A percentile compares a stretch with the other conserved stretches of the same genome.
These are phyloP conservation scores for Alternaria sp. DNA, from an alignment of 2,329 filamentous ascomycete species.

Conservation along the genomic window DNA sequence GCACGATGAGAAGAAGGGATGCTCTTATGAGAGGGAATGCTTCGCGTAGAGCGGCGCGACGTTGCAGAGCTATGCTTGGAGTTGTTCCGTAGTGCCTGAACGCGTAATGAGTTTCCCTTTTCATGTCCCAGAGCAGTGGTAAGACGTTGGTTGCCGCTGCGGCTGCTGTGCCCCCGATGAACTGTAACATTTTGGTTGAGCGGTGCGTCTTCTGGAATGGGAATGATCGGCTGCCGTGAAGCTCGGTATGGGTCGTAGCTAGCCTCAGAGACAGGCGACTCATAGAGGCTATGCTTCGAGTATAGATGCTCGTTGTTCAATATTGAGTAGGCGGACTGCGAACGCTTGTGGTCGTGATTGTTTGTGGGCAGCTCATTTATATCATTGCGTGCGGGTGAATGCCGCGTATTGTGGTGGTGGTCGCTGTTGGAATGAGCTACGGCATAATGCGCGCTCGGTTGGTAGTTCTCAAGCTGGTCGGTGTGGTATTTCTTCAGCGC, in stretches of 20 bases:
- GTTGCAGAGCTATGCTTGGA: constrained; percentile 44
- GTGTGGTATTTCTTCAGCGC: constrained; percentile 83
- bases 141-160: constrained; percentile 47
- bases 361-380: constrained; percentile 47
- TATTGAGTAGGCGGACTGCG: constrained; percentile 65
- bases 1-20: constrained; percentile 42
- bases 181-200: constrained; percentile 74
- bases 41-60: constrained; percentile 41
- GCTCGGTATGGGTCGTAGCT: constrained; percentile 89
- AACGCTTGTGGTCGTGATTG: constrained; percentile 49
- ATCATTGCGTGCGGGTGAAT: constrained; percentile 34
- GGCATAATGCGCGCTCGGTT: constrained; percentile 66
- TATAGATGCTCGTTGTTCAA: constrained; percentile 63
- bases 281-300: constrained; percentile 59
- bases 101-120: constrained; percentile 54
- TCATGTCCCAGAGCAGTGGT: constrained; percentile 50
- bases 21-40: constrained; percentile 30
- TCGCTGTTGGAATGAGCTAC: constrained; percentile 88
- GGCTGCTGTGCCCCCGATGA: constrained; percentile 60
- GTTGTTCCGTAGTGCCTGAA: constrained; percentile 50
- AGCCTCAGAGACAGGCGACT: constrained; percentile 59
- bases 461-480: constrained; percentile 85
- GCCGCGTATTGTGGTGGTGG: constrained; percentile 67
- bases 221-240: constrained; percentile 63
- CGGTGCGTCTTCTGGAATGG: constrained; percentile 54